A percentile compares a stretch with the other conserved stretches of the same genome.
These are phyloP conservation scores for Fusarium hainanense DNA, from an alignment of 2,329 filamentous ascomycete genomes.

Conservation along the genomic window DNA sequence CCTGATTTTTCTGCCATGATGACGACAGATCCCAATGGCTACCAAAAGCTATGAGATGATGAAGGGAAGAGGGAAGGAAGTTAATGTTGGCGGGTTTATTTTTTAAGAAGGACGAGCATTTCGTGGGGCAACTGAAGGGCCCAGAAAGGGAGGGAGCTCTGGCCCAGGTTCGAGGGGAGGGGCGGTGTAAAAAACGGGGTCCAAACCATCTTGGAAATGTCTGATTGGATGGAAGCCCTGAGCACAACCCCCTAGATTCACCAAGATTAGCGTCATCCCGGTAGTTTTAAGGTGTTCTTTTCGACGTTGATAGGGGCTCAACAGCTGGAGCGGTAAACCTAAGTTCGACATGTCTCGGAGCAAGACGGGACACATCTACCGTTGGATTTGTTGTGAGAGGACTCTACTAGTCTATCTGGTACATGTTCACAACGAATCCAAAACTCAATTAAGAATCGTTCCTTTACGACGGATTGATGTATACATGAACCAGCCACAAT, in stretches of 20 bases:
- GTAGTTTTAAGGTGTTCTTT: slow-evolving; percentile 34
- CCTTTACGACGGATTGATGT: slow-evolving; percentile 1
- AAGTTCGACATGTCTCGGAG: slow-evolving; percentile 20
- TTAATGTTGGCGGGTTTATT: slow-evolving; percentile 35
- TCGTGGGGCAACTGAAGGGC: slow-evolving; percentile 33
- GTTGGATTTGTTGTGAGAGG: neutral
- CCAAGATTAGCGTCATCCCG: slow-evolving; percentile 23
- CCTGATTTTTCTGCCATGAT: slow-evolving; percentile 51
- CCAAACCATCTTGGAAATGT: neutral
- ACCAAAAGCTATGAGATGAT: slow-evolving; percentile 35
- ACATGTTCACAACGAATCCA: neutral
- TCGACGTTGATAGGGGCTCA: slow-evolving; percentile 23
- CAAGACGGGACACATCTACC: slow-evolving; percentile 2
- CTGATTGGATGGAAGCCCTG: slow-evolving; percentile 18
- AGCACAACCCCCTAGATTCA: slow-evolving; percentile 9
- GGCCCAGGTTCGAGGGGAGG: slow-evolving; percentile 24
- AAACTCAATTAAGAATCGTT: neutral
- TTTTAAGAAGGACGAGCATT: slow-evolving; percentile 29
- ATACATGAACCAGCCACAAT: slow-evolving; percentile 15
- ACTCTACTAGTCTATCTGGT: neutral
- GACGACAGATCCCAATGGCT: slow-evolving; percentile 46
- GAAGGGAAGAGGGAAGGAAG: slow-evolving; percentile 28
- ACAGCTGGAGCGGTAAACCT: neutral
- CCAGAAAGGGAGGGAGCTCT: slow-evolving; percentile 35
- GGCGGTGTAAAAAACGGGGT: slow-evolving; percentile 37